These are phyloP conservation scores for Fomes fomentarius DNA, from an alignment of 1,284 basidiomycete species.

Conservation along the genomic window DNA sequence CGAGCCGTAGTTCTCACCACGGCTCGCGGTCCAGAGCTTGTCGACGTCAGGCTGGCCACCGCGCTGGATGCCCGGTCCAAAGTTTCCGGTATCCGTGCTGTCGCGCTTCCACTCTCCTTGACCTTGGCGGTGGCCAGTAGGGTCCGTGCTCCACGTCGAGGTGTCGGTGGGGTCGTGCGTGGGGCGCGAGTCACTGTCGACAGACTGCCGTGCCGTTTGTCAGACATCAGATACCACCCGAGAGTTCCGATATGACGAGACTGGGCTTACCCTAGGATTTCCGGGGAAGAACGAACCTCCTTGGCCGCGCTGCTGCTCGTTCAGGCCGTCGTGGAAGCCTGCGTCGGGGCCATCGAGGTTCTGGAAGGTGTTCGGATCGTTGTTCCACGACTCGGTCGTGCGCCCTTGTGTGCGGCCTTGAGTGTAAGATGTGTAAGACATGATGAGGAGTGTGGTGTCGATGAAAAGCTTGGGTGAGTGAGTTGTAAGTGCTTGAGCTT, in stretches of 20 bases:
- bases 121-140: slow-evolving; percentile 1
- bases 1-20: slow-evolving; percentile 22
- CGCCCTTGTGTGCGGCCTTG: slow-evolving; percentile 14
- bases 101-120: slow-evolving; percentile 3
- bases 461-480: no score
- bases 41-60: slow-evolving; percentile 2
- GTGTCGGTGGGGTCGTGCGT: slow-evolving; percentile 18
- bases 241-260: neutral
- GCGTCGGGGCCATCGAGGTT: slow-evolving; percentile 16
- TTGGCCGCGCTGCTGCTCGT: neutral
- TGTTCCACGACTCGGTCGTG: slow-evolving; percentile 24
- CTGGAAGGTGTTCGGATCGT: slow-evolving; percentile 27
- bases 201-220: neutral
- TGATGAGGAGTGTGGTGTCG: slow-evolving; percentile 13
- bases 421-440: no score
- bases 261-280: neutral
- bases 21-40: slow-evolving; percentile 15
- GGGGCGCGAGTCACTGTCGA: slow-evolving; percentile 5
- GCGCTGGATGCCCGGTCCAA: neutral
- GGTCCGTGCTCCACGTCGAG: slow-evolving; percentile 4
- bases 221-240: neutral
- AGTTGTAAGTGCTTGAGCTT: neutral
- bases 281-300: slow-evolving; percentile 1
- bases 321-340: neutral
- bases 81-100: neutral